Base-by-base conservation (phyloP, 2,329 filamentous ascomycete species). In the Colletotrichum sp. region DNA sequence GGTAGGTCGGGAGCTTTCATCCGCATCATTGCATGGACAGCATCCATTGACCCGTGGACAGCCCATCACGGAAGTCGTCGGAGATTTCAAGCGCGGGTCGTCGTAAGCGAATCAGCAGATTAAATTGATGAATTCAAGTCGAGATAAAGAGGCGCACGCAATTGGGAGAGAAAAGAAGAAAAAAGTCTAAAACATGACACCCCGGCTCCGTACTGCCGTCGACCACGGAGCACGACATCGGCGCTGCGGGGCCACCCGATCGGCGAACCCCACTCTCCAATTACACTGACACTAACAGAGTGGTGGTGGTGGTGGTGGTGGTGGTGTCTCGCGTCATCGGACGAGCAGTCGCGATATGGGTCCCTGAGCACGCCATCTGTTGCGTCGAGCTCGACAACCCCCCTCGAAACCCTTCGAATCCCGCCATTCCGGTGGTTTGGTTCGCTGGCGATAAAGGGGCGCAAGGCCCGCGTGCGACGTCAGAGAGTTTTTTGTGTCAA, bases 301-400 rank as follows among this genome's bases (percentile, higher is more conserved):
- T 21, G 34, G 34, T 36, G 44, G n/a, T 49, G 34, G 34, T 36
- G 44, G 18, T 49, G 44, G 44, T 49, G 44, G 44, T 28, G 44
- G 21, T 57, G 12, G 18, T 69, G 67, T 71, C 75, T 77, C 75
- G 75, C 75, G 75, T 77, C 75, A 77, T 77, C 75, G 71, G 62
- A 67, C 66, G 75, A 52, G 64, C 49, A 49, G 55, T 77, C 66
- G 76, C 76, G 73, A 77, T 77, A 74, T 77, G 73, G 76, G 62
- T 49, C 65, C 60, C 74, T 57, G 69, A 77, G 76, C 76, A 77
- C 76, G 76, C 76, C 69, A 77, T 77, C 60, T 57, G 59, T 55
- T 62, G 68, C 63, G 21, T 65, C 30, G 63, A 77, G 72, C 75
- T 77, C 75, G 75, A 71, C 63, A 72, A 75, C 44, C 68, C 57